Conservation (phyloP, 352 stramenopile species). For the Halophytophthora polymorphica region DNA sequence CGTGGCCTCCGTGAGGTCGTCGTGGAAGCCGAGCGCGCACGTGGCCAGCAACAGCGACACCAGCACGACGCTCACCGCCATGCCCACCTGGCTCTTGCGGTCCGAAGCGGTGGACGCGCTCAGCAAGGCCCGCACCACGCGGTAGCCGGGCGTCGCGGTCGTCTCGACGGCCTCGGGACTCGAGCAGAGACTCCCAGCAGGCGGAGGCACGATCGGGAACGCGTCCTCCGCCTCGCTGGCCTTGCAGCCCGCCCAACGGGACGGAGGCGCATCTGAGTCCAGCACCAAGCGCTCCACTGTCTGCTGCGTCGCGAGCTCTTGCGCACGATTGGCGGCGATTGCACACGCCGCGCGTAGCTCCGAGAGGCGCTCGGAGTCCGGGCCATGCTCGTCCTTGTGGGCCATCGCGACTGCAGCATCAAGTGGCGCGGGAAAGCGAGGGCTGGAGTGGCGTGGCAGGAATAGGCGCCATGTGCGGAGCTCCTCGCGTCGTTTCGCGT, state of each 20-base stretch:
- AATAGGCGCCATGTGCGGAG: neutral
- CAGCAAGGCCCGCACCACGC: conserved; percentile 16
- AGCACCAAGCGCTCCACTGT: neutral
- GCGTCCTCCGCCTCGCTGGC: neutral
- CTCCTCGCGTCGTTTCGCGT: neutral
- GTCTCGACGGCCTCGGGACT: conserved; percentile 1
- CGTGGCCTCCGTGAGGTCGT: conserved; percentile 38
- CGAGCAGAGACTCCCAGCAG: neutral
- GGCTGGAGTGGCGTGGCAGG: too few relatives aligned
- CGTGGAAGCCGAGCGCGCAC: conserved; percentile 40
- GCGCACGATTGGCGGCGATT: conserved; percentile 2
- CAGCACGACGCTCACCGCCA: conserved; percentile 32
- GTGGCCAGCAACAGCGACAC: conserved; percentile 44
- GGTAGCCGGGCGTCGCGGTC: conserved; percentile 15
- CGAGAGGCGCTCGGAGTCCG: too few relatives aligned
- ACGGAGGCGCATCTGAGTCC: neutral
- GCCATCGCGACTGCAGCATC: conserved; percentile 10
- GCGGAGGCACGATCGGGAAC: conserved; percentile 5
- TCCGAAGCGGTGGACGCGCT: conserved; percentile 14
- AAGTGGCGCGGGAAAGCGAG: neutral
- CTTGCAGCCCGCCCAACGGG: neutral
- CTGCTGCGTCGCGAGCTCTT: neutral
- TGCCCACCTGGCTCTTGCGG: conserved; percentile 38
- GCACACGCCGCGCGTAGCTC: conserved; percentile 16
- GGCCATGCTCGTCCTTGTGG: conserved; percentile 7